Conservation (phyloP, 2,329 filamentous ascomycete species). For the Ophiostoma quercus region DNA sequence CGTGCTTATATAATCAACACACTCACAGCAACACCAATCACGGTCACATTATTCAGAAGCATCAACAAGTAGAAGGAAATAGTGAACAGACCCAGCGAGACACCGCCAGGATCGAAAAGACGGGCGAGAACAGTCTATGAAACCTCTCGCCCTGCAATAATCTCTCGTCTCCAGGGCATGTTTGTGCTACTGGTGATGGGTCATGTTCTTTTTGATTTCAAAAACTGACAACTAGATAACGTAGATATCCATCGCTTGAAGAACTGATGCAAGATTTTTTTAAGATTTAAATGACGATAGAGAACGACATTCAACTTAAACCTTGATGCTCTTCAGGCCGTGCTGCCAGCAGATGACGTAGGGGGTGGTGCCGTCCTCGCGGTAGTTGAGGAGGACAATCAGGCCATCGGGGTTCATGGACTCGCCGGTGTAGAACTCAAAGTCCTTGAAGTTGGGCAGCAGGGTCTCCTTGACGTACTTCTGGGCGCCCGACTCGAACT, state of each 20-base stretch:
- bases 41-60: not conserved
- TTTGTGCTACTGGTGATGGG: not conserved
- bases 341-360: conserved; percentile 94
- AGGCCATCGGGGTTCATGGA: conserved; percentile 91
- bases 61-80: not conserved
- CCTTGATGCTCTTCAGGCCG: conserved; percentile 83
- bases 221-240: not conserved
- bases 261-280: not conserved
- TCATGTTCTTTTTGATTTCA: conserved; percentile 6
- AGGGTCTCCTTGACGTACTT: conserved; percentile 77
- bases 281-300: not conserved
- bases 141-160: conserved; percentile 16
- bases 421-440: conserved; percentile 89
- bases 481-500: conserved; percentile 72
- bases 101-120: conserved; percentile 12
- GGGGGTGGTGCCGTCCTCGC: conserved; percentile 88
- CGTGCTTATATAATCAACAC: not conserved
- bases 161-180: conserved; percentile 1
- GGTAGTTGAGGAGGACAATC: conserved; percentile 94
- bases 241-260: conserved; percentile 3
- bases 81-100: not conserved
- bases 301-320: conserved; percentile 51
- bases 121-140: conserved; percentile 14
- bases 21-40: not conserved
- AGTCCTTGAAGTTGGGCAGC: conserved; percentile 85